Conservation (phyloP, 345 rosid genomes). For the Orychophragmus violaceus region DNA sequence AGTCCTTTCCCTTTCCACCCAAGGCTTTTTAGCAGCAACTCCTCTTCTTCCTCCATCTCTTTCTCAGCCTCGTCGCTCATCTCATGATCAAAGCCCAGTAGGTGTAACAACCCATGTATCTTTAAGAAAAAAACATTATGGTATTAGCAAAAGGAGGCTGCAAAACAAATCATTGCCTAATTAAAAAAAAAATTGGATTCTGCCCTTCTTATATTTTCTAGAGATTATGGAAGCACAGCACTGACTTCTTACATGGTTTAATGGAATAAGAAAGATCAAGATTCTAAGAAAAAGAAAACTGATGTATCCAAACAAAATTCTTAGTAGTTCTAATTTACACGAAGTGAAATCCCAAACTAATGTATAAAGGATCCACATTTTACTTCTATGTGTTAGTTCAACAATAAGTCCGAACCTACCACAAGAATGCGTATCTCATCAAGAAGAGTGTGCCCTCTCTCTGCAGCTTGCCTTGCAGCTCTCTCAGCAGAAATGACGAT, state of each 20-base stretch:
- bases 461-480: slow-evolving; percentile 88
- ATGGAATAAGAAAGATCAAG: neutral
- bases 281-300: neutral
- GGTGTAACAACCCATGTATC: slow-evolving; percentile 94
- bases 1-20: slow-evolving; percentile 97
- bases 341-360: neutral
- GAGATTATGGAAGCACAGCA: neutral
- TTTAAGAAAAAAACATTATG: slow-evolving; percentile 12
- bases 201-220: neutral
- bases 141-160: neutral
- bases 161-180: neutral
- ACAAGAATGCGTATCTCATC: slow-evolving; percentile 90
- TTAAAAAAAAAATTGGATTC: neutral
- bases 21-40: slow-evolving; percentile 60
- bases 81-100: slow-evolving; percentile 96
- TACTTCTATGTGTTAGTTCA: neutral
- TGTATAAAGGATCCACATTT: neutral
- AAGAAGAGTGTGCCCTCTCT: slow-evolving; percentile 80
- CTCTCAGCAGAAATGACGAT: slow-evolving; percentile 89
- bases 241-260: neutral
- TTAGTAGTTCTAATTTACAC: neutral
- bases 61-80: slow-evolving; percentile 84
- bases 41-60: slow-evolving; percentile 95
- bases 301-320: neutral
- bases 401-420: slow-evolving; percentile 42